Base-by-base conservation (phyloP, 495 filamentous ascomycete species). In the Evansstolkia leycettana region DNA sequence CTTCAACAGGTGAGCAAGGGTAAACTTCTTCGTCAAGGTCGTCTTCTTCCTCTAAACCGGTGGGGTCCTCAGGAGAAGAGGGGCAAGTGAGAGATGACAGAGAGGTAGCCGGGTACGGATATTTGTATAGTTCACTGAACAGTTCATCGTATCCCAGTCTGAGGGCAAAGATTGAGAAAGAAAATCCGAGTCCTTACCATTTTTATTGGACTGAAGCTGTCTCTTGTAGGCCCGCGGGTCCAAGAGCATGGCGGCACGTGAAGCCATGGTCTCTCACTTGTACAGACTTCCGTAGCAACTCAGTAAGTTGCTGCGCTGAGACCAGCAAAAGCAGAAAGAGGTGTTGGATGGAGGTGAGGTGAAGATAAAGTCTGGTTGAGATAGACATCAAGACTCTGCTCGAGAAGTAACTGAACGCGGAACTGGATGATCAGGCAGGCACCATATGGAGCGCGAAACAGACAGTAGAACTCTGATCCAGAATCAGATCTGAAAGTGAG, bases 241-340 rank as follows among this genome's bases (percentile, higher is more conserved):
- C 41, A 65, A 38, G 23, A 65, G 51, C 60, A 65, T 62, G 19
- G 60, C 58, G 18, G 64, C 54, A 30, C 58, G 44, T 24, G 62
- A 64, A 24, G 55, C 60, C 64, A 67, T 65, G 20, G 20, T 23
- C 20, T 23, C 20, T 23, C n/a, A n/a, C n/a, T n/a, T n/a, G n/a
- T n/a, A n/a, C n/a, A n/a, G n/a, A n/a, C n/a, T n/a, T n/a, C n/a
- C n/a, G n/a, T n/a, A n/a, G n/a, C n/a, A n/a, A n/a, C n/a, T n/a
- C n/a, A n/a, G n/a, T 23, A 23, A 23, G 20, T 23, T 23, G 20
- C 4, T n/a, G n/a, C n/a, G n/a, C n/a, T n/a, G n/a, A n/a, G n/a
- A n/a, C n/a, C n/a, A n/a, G n/a, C n/a, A n/a, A n/a, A n/a, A n/a
- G n/a, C 5, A 23, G 20, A 23, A 23, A 9, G 20, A 23, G 20